phyloP scores from a whole-genome alignment of 208 protist genomes.

The Tritrichomonas foetus region DNA sequence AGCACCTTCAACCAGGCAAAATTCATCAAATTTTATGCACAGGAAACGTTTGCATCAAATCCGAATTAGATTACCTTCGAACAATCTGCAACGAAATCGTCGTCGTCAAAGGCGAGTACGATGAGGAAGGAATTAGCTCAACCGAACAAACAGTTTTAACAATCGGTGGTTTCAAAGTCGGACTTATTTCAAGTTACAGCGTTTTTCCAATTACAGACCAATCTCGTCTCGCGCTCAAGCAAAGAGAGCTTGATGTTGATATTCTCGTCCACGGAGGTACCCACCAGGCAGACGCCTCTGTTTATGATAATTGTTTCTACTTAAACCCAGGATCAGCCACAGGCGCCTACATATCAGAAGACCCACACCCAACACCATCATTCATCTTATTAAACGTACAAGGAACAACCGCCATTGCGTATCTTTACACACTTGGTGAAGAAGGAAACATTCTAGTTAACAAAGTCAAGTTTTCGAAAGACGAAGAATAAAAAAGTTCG shows the following conservation, averaged over 20 bases:
- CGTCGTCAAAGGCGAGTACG: slow-evolving; percentile 86
- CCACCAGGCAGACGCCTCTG: slow-evolving; percentile 75
- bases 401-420: slow-evolving; percentile 49
- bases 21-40: slow-evolving; percentile 95
- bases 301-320: slow-evolving; percentile 88
- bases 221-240: slow-evolving; percentile 62
- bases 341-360: slow-evolving; percentile 59
- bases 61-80: slow-evolving; percentile 79
- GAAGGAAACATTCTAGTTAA: slow-evolving; percentile 41
- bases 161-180: slow-evolving; percentile 89
- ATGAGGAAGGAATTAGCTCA: slow-evolving; percentile 61
- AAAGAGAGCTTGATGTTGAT: slow-evolving; percentile 92
- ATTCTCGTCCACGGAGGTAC: slow-evolving; percentile 89
- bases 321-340: slow-evolving; percentile 97
- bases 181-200: slow-evolving; percentile 91
- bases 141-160: slow-evolving; percentile 77
- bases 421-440: slow-evolving; percentile 47
- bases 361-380: slow-evolving; percentile 41
- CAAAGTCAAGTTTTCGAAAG: slow-evolving; percentile 41
- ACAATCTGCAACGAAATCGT: slow-evolving; percentile 82
- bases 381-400: slow-evolving; percentile 53
- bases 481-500: background rate
- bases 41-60: slow-evolving; percentile 86
- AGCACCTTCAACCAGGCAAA: slow-evolving; percentile 79
- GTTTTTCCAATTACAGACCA: slow-evolving; percentile 39